Conservation (phyloP, 2,329 filamentous ascomycete genomes). For the Claviceps sp. region DNA sequence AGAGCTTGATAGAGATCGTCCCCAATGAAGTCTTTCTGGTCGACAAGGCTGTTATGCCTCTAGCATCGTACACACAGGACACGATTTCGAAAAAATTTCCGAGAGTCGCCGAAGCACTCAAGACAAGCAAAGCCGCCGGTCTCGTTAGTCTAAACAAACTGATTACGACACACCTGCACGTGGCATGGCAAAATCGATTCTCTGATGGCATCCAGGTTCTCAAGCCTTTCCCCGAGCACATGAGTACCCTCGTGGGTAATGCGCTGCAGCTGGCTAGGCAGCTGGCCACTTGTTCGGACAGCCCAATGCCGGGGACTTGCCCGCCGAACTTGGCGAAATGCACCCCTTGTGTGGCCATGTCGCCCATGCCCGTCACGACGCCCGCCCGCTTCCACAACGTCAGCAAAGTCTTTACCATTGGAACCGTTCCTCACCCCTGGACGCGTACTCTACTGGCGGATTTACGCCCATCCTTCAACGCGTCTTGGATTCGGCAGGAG, state of each 20-base stretch:
- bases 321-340: conserved; percentile 71
- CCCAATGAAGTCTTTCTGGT: conserved; percentile 46
- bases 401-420: conserved; percentile 64
- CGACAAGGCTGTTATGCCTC: conserved; percentile 49
- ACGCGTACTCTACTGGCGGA: conserved; percentile 60
- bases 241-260: conserved; percentile 56
- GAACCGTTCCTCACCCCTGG: conserved; percentile 82
- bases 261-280: conserved; percentile 61
- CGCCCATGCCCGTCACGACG: conserved; percentile 53
- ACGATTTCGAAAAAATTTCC: conserved; percentile 53
- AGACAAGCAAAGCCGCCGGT: conserved; percentile 42
- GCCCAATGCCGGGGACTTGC: conserved; percentile 62
- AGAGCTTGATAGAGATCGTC: conserved; percentile 50
- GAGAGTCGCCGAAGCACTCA: conserved; percentile 49
- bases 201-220: conserved; percentile 64
- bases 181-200: conserved; percentile 71
- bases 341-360: conserved; percentile 51
- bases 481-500: conserved; percentile 51
- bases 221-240: conserved; percentile 65
- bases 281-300: conserved; percentile 61
- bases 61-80: conserved; percentile 65
- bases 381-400: conserved; percentile 58
- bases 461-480: conserved; percentile 45
- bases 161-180: conserved; percentile 75
- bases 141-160: conserved; percentile 55